Evolutionary conservation across 768 basidiomycete species (phyloP).

Genomic region (Erythrobasidium yunnanense): DNA sequence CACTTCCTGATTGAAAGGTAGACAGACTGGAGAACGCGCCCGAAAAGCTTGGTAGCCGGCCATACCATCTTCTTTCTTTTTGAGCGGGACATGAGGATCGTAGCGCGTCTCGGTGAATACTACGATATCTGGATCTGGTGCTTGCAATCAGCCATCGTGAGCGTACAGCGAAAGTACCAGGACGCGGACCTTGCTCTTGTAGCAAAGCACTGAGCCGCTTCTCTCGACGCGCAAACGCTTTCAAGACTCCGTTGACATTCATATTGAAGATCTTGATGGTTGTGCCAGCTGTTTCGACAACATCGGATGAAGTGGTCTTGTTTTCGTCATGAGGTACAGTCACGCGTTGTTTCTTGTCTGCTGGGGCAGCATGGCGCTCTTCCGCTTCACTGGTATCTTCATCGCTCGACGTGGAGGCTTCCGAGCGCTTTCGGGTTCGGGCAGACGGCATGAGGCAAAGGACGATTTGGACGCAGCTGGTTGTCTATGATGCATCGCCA

Average conservation of each 20-base stretch:
- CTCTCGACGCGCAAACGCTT: slow-evolving; percentile 9
- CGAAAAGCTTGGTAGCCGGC: background rate
- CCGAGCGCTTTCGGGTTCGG: too few relatives aligned
- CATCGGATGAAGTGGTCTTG: background rate
- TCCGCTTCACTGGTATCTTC: too few relatives aligned
- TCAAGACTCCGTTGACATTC: slow-evolving; percentile 24
- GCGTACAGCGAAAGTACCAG: background rate
- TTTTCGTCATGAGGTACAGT: too few relatives aligned
- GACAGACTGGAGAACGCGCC: background rate
- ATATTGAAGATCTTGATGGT: slow-evolving; percentile 17
- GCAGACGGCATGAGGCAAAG: too few relatives aligned
- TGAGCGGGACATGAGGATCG: slow-evolving; percentile 15
- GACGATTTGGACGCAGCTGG: too few relatives aligned
- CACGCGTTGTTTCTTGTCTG: too few relatives aligned
- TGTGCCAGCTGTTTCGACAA: background rate
- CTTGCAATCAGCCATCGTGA: background rate
- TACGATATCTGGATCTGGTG: slow-evolving; percentile 18
- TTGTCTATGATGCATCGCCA: too few relatives aligned
- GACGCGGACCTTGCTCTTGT: background rate
- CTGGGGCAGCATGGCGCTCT: too few relatives aligned
- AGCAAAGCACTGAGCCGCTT: slow-evolving; percentile 12
- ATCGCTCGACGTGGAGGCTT: too few relatives aligned
- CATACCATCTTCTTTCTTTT: slow-evolving; percentile 24
- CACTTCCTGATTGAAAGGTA: background rate
- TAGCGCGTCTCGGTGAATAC: slow-evolving; percentile 24